Conservation (phyloP, 345 rosid genomes). For the Camelina laxa region DNA sequence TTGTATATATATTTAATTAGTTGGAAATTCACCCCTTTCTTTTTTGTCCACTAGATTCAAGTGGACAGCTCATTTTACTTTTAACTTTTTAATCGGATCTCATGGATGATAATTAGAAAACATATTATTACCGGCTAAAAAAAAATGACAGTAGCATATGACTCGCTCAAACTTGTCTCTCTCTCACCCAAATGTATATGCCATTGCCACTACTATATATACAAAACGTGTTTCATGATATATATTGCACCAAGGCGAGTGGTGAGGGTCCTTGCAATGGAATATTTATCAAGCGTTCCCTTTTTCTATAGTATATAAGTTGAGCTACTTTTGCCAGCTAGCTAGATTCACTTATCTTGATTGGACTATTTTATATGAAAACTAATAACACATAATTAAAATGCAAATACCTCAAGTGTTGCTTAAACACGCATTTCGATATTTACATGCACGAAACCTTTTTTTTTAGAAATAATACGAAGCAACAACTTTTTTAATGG, state of each 20-base stretch:
- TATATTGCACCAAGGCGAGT: slow-evolving; percentile 12
- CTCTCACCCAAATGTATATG: slow-evolving; percentile 10
- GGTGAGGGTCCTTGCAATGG: slow-evolving; percentile 27
- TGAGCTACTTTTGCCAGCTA: slow-evolving; percentile 26
- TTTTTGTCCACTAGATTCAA: neutral
- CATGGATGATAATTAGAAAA: slow-evolving; percentile 3
- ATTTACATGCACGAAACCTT: no score
- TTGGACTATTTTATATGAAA: slow-evolving; percentile 29
- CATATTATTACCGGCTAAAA: slow-evolving; percentile 8
- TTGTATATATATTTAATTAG: neutral
- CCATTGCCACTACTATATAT: neutral
- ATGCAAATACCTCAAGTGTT: neutral
- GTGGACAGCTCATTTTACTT: neutral
- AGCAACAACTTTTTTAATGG: no score
- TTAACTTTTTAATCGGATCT: slow-evolving; percentile 1
- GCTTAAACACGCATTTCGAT: no score
- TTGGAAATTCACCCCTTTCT: neutral
- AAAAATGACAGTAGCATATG: neutral
- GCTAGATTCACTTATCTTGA: slow-evolving; percentile 28
- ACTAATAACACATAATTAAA: neutral
- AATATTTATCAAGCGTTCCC: neutral
- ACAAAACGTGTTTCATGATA: slow-evolving; percentile 33
- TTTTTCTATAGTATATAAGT: neutral
- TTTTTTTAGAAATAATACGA: no score
- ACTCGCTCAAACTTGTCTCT: slow-evolving; percentile 17